A percentile compares a stretch with the other conserved stretches of the same genome.
These are phyloP conservation scores for Candida berthetii DNA, from an alignment of 805 yeast species.

Conservation along the genomic window DNA sequence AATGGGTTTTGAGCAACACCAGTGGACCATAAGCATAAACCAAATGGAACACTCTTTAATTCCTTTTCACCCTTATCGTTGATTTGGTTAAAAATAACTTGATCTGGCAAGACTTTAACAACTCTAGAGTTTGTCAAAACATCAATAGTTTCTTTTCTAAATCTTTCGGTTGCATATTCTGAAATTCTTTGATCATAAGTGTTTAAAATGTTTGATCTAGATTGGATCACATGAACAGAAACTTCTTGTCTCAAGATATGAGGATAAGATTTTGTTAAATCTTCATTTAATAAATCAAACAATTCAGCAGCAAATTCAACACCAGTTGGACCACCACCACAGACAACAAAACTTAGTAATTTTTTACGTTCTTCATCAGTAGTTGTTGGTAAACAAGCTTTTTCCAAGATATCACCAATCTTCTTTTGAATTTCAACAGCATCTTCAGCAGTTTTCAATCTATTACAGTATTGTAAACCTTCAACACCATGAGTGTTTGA, in stretches of 20 bases:
- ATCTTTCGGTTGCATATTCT: constrained; percentile 58
- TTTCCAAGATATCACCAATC: constrained; percentile 50
- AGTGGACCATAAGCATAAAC: constrained; percentile 71
- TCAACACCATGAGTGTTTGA: constrained; percentile 67
- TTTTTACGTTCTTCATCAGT: constrained; percentile 56
- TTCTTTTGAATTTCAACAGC: constrained; percentile 49
- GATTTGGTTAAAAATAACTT: constrained; percentile 52
- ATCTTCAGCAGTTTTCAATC: constrained; percentile 62
- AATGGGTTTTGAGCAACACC: constrained; percentile 66
- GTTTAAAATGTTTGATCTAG: constrained; percentile 60
- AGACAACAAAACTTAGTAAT: constrained; percentile 45
- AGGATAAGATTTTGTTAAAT: constrained; percentile 51
- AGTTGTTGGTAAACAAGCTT: constrained; percentile 61
- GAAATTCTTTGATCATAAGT: constrained; percentile 63
- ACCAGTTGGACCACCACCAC: constrained; percentile 69
- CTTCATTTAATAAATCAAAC: constrained; percentile 61
- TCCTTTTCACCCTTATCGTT: constrained; percentile 33
- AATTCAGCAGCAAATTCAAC: constrained; percentile 69
- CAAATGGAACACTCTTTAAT: constrained; percentile 51
- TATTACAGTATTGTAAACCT: constrained; percentile 57
- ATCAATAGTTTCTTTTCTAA: constrained; percentile 56
- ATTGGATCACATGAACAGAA: constrained; percentile 64
- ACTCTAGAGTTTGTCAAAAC: constrained; percentile 62
- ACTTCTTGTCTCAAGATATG: constrained; percentile 54
- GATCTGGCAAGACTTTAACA: constrained; percentile 46